These are phyloP conservation scores for Wolfiporia cocos DNA, from an alignment of 1,284 basidiomycete species.

Conservation along the genomic window DNA sequence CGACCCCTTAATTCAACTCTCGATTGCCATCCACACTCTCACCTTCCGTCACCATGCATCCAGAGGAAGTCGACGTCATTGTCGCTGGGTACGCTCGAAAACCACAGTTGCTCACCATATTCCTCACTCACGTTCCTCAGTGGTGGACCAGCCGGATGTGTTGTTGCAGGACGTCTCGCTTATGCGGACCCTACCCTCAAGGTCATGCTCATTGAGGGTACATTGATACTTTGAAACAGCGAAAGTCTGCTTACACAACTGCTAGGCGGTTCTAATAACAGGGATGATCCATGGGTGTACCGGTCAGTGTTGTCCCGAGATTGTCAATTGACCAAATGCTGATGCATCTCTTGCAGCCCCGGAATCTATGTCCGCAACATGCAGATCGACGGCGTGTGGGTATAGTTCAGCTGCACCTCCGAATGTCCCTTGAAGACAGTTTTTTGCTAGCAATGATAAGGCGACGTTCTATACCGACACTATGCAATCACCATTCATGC, in stretches of 20 bases:
- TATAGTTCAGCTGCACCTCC: not conserved
- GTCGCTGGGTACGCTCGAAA: slow-evolving; percentile 37
- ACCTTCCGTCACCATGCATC: slow-evolving; percentile 38
- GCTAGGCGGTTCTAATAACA: slow-evolving; percentile 60
- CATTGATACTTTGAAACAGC: slow-evolving; percentile 4
- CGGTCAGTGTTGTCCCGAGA: slow-evolving; percentile 25
- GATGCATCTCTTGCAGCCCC: too few species aligned
- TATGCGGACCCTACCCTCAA: slow-evolving; percentile 67
- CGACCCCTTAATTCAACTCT: not conserved
- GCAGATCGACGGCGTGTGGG: slow-evolving; percentile 62
- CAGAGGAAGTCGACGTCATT: slow-evolving; percentile 71
- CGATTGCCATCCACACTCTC: slow-evolving; percentile 17
- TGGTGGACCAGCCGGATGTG: slow-evolving; percentile 64
- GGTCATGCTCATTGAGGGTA: slow-evolving; percentile 71
- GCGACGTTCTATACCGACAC: slow-evolving; percentile 66
- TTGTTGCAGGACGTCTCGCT: slow-evolving; percentile 62
- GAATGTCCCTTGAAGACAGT: not conserved
- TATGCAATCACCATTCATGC: slow-evolving; percentile 47
- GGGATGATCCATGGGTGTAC: slow-evolving; percentile 72
- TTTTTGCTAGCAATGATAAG: slow-evolving; percentile 52
- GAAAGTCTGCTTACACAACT: not conserved
- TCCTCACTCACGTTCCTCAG: slow-evolving; percentile 23
- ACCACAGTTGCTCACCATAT: not conserved
- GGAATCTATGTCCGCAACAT: slow-evolving; percentile 67
- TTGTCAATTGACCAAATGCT: too few species aligned